phyloP scores from a whole-genome alignment of 1,284 basidiomycete genomes.

The Volvariella volvacea region DNA sequence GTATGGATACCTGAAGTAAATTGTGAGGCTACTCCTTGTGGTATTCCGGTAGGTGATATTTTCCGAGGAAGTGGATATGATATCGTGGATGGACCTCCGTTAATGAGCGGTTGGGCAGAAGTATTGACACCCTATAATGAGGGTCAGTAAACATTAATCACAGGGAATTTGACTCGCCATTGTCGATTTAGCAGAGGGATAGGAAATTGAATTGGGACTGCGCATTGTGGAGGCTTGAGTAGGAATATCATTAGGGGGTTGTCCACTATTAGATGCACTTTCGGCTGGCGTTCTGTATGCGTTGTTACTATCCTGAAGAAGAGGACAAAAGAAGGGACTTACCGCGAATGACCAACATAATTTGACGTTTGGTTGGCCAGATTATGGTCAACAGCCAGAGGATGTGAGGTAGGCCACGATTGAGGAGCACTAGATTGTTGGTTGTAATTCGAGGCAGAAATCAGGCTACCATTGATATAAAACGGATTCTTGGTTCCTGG shows the following conservation, averaged over 20 bases:
- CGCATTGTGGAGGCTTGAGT: too few relatives aligned
- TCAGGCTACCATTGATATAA: neutral
- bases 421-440: too few relatives aligned
- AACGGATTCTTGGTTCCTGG: neutral
- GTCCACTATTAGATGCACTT: neutral
- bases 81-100: constrained; percentile 23
- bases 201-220: constrained; percentile 23
- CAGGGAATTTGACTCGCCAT: constrained; percentile 11
- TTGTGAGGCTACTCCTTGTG: constrained; percentile 20
- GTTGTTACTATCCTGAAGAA: too few relatives aligned
- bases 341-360: neutral
- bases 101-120: neutral
- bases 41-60: constrained; percentile 22
- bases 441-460: neutral
- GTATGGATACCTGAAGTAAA: constrained; percentile 18
- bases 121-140: too few relatives aligned
- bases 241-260: neutral
- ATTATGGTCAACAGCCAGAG: too few relatives aligned
- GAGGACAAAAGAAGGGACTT: too few relatives aligned
- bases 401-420: too few relatives aligned
- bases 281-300: neutral
- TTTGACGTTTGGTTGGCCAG: too few relatives aligned
- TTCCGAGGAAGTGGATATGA: constrained; percentile 35
- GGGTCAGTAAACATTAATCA: too few relatives aligned
- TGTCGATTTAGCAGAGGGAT: constrained; percentile 12